Evolutionary conservation across 2,329 filamentous ascomycete genomes (phyloP).

Genomic region (Ophioceras dolichostomum): DNA sequence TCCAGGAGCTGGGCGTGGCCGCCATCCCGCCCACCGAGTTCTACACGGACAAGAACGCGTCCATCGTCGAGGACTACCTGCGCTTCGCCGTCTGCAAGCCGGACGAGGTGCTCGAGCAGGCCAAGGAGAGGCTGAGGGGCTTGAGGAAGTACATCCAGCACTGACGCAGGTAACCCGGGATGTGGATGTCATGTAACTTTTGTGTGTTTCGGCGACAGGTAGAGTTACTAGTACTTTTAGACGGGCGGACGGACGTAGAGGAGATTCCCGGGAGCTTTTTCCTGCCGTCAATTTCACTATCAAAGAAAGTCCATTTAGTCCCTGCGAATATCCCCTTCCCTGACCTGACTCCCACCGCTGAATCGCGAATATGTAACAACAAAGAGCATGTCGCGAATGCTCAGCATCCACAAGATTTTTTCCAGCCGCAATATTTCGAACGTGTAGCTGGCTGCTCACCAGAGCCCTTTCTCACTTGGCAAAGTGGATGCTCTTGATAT

Average conservation of each 20-base stretch:
- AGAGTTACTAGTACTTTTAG: no score
- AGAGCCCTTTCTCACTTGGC: conserved; percentile 10
- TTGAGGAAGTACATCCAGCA: conserved; percentile 56
- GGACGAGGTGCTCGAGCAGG: conserved; percentile 68
- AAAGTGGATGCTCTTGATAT: conserved; percentile 19
- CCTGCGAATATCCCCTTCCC: no score
- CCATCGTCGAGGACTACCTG: conserved; percentile 85
- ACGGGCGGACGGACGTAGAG: no score
- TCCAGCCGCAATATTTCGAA: background rate
- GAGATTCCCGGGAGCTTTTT: no score
- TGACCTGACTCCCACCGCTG: no score
- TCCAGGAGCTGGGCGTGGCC: conserved; percentile 90
- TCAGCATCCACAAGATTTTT: no score
- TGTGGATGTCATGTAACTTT: background rate
- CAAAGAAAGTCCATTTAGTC: no score
- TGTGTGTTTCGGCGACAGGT: no score
- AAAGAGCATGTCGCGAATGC: no score
- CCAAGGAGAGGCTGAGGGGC: conserved; percentile 62
- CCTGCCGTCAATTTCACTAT: no score
- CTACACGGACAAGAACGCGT: conserved; percentile 74
- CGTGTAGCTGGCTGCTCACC: background rate
- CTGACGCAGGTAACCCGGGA: background rate
- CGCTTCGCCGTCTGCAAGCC: conserved; percentile 95
- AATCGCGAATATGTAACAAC: background rate
- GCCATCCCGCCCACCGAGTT: conserved; percentile 96